phyloP scores from a whole-genome alignment of 345 rosid species.

The Eucalyptus urophylla region DNA sequence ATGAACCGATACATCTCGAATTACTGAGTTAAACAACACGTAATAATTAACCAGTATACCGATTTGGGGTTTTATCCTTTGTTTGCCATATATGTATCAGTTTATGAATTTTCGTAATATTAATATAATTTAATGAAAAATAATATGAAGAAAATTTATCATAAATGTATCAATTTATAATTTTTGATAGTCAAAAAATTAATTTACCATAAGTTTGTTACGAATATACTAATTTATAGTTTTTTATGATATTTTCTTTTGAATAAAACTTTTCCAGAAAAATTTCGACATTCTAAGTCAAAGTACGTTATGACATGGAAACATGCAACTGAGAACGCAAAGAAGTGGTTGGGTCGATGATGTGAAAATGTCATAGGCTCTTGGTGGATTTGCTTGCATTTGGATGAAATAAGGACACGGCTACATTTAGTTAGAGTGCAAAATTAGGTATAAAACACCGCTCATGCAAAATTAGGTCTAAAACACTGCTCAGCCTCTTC shows the following conservation, averaged over 20 bases:
- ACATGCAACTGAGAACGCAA: neutral
- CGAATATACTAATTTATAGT: accelerated
- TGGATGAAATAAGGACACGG: neutral
- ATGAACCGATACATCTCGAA: too few relatives aligned
- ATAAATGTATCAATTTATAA: too few relatives aligned
- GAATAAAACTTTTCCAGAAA: neutral
- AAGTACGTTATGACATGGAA: neutral
- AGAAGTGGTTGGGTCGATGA: neutral
- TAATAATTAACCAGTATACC: accelerated
- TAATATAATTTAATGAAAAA: accelerated
- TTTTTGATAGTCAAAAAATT: too few relatives aligned
- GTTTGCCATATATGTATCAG: accelerated
- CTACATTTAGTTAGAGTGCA: neutral
- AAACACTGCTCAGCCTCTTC: neutral
- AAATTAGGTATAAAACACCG: neutral
- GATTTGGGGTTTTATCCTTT: accelerated
- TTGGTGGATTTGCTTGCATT: neutral
- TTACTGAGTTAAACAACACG: too few relatives aligned
- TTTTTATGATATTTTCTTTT: neutral
- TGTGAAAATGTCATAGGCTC: neutral
- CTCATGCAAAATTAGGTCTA: neutral
- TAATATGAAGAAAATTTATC: accelerated
- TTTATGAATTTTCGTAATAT: too few relatives aligned
- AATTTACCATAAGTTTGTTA: too few relatives aligned
- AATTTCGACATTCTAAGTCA: neutral